A percentile compares a stretch with the other conserved stretches of the same genome.
phyloP scores from a whole-genome alignment of 495 filamentous ascomycete genomes.

The Annulohypoxylon stygium region DNA sequence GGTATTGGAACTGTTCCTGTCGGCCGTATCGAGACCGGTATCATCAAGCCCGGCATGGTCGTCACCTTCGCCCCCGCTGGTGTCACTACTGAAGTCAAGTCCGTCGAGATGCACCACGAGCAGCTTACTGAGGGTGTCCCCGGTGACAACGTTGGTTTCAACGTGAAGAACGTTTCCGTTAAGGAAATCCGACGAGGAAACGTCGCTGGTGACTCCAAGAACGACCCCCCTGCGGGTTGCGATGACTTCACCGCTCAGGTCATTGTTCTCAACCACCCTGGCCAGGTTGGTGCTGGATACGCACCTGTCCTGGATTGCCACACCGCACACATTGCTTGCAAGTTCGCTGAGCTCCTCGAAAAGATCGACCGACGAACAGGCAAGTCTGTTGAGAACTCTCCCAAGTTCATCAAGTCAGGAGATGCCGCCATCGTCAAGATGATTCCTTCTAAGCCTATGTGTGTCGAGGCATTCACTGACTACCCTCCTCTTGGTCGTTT shows the following conservation, averaged over 20 bases:
- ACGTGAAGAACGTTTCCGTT: constrained; percentile 99
- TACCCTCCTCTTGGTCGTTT: constrained; percentile 99
- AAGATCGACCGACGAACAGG: constrained; percentile 99
- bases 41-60: constrained; percentile 98
- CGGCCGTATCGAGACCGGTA: constrained; percentile 99
- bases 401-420: constrained; percentile 99
- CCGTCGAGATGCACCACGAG: constrained; percentile 99
- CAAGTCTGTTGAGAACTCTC: constrained; percentile 89
- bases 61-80: constrained; percentile 95
- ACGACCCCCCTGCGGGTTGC: constrained; percentile 89
- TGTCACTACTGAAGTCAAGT: constrained; percentile 99
- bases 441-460: constrained; percentile 99
- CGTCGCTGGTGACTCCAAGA: constrained; percentile 99
- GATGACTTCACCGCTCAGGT: constrained; percentile 99
- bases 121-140: constrained; percentile 96
- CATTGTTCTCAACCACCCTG: constrained; percentile 99
- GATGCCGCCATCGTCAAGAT: constrained; percentile 99
- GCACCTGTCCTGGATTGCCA: constrained; percentile 99
- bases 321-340: constrained; percentile 99
- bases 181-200: constrained; percentile 99
- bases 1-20: constrained; percentile 99
- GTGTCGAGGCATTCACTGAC: constrained; percentile 99
- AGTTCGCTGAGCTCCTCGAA: constrained; percentile 97
- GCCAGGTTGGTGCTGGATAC: constrained; percentile 98
- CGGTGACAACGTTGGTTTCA: constrained; percentile 99